A percentile compares a stretch with the other conserved stretches of the same genome.
These are phyloP conservation scores for Metschnikowia gelsemii DNA, from an alignment of 805 yeast species.

Conservation along the genomic window DNA sequence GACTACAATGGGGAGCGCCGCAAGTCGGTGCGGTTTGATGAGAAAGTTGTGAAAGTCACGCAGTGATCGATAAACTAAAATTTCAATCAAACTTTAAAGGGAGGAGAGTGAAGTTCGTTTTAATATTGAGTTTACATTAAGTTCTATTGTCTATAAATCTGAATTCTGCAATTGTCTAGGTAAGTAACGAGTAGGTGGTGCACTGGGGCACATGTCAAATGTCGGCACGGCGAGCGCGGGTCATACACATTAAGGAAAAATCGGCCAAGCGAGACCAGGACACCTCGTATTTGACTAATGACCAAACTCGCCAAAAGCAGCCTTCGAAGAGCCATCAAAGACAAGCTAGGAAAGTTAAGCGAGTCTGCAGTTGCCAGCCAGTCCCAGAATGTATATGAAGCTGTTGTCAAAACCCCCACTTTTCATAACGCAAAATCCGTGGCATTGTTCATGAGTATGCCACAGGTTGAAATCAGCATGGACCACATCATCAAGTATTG, in stretches of 20 bases:
- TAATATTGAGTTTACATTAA: too few species aligned
- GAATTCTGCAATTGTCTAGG: background rate
- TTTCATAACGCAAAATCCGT: slow-evolving; percentile 48
- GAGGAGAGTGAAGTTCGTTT: too few species aligned
- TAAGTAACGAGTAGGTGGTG: slow-evolving; percentile 1
- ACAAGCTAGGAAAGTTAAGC: slow-evolving; percentile 19
- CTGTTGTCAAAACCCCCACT: slow-evolving; percentile 26
- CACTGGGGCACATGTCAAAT: slow-evolving; percentile 2
- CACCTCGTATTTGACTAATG: slow-evolving; percentile 1
- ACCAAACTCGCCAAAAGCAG: slow-evolving; percentile 23
- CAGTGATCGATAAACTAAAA: background rate
- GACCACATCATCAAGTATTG: slow-evolving; percentile 49
- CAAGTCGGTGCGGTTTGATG: slow-evolving; percentile 66
- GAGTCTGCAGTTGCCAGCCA: slow-evolving; percentile 23
- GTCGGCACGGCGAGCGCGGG: background rate
- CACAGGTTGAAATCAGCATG: slow-evolving; percentile 66
- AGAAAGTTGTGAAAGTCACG: slow-evolving; percentile 41
- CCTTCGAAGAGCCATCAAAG: slow-evolving; percentile 29
- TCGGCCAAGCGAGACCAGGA: background rate
- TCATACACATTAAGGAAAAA: background rate
- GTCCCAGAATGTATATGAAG: slow-evolving; percentile 24
- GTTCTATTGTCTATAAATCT: background rate
- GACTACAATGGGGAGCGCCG: slow-evolving; percentile 45
- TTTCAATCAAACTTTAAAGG: too few species aligned
- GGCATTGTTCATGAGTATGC: slow-evolving; percentile 80